Base-by-base conservation (phyloP, 805 yeast species). In the Lipomyces yamanashiensis region DNA sequence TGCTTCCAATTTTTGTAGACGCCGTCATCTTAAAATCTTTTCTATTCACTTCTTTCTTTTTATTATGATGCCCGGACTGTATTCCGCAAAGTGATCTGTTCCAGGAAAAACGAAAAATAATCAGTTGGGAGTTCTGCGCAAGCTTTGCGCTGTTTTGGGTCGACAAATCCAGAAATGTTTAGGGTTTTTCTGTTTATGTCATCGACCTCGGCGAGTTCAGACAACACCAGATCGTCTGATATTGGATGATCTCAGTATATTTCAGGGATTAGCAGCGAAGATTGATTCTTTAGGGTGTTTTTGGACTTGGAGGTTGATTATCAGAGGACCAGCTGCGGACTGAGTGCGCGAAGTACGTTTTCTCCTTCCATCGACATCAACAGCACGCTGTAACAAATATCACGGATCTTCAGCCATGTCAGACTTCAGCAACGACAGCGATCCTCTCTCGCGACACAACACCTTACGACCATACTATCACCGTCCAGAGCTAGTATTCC, bases 401-500 rank as follows among this genome's bases (percentile, higher is more conserved):
- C 45, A 15, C 21, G 34, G 37, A 40, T 53, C 48, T 23, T 53
- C 37, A 40, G 12, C 5, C 40, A 8, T 8, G n/a, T 10, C 9
- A 41, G n/a, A 41, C 57, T 15, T 53, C 48, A 23, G 57, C n/a
- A 17, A 19, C 13, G 37, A 17, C 13, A 9, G 40, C 48, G 34
- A 17, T 17, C 41, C 54, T 15, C 33, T 51, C 21, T 17, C 54
- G 23, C 48, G 57, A 19, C 37, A 47, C 13, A 45, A 51, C 39
- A 34, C 63, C 17, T 54, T 64, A 15, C 60, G 68, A 21, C 68
- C 68, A 21, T 64, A 64, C 52, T 64, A 62, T 41, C 62, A 60
- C n/a, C 68, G 63, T 17, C 68, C 68, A 12, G 66, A 64, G 40
- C 66, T 62, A 17, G 61, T 58, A 1, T 64, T 64, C 33, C 68